A percentile compares a stretch with the other conserved stretches of the same genome.
Conservation (phyloP, 2,329 filamentous ascomycete genomes). For the Westerdykella aurantiaca region DNA sequence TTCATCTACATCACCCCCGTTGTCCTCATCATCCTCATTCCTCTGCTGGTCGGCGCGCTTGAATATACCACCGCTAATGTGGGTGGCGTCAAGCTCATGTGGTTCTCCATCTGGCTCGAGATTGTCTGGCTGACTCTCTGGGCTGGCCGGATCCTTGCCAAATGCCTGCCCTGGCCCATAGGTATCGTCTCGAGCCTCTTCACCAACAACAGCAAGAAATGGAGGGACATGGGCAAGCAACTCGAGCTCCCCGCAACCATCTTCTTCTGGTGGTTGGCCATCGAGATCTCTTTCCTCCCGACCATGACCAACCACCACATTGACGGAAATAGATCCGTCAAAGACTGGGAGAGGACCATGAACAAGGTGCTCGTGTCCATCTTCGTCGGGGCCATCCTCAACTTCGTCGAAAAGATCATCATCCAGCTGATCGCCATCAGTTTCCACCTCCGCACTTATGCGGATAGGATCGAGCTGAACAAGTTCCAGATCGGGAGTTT, state of each 20-base stretch:
- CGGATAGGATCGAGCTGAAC: constrained; percentile 84
- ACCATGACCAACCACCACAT: constrained; percentile 65
- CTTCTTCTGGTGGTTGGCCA: constrained; percentile 87
- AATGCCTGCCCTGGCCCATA: constrained; percentile 57
- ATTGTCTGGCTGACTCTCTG: constrained; percentile 89
- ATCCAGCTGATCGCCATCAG: constrained; percentile 92
- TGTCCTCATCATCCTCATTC: constrained; percentile 59
- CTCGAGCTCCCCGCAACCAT: constrained; percentile 79
- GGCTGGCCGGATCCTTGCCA: constrained; percentile 64
- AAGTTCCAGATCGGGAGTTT: constrained; percentile 76
- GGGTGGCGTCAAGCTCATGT: constrained; percentile 72
- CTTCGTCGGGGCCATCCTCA: constrained; percentile 74
- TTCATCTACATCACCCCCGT: constrained; percentile 66
- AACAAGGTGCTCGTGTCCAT: constrained; percentile 82
- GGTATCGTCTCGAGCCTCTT: constrained; percentile 64
- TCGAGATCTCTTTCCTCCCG: constrained; percentile 79
- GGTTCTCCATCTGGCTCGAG: constrained; percentile 95
- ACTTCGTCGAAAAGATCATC: constrained; percentile 85
- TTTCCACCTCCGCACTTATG: constrained; percentile 87
- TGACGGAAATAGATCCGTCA: constrained; percentile 48
- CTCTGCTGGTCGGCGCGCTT: constrained; percentile 59
- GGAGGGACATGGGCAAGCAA: constrained; percentile 80
- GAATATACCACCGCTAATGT: constrained; percentile 55
- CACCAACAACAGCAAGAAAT: constrained; percentile 87
- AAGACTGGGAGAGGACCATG: constrained; percentile 67